phyloP scores from a whole-genome alignment of 768 basidiomycete genomes.

The Kwoniella europaea region DNA sequence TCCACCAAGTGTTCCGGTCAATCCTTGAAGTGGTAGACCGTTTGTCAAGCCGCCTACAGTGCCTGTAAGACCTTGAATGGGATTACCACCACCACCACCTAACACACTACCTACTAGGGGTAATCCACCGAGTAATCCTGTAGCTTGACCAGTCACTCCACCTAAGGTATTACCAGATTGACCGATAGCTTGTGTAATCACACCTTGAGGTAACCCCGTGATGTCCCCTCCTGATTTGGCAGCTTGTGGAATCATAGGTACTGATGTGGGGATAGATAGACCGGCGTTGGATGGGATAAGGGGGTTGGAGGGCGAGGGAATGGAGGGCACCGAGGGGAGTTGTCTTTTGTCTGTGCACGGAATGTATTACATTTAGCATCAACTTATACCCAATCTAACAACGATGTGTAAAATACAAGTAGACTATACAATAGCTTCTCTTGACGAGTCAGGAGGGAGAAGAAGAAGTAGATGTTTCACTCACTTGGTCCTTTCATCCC shows the following conservation, averaged over 20 bases:
- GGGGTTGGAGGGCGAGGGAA: slow-evolving; percentile 14
- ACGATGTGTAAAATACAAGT: no score
- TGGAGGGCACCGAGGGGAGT: slow-evolving; percentile 5
- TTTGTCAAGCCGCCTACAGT: slow-evolving; percentile 6
- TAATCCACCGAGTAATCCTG: background rate
- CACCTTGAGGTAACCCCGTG: background rate
- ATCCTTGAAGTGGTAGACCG: slow-evolving; percentile 14
- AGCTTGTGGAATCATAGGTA: slow-evolving; percentile 19
- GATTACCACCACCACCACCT: slow-evolving; percentile 7
- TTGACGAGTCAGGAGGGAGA: background rate
- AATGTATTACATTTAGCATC: no score
- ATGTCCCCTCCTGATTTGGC: slow-evolving; percentile 11
- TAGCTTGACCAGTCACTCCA: background rate
- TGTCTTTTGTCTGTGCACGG: slow-evolving; percentile 3
- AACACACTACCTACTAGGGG: background rate
- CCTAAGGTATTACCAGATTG: background rate
- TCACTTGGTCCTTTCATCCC: slow-evolving; percentile 9
- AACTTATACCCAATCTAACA: no score
- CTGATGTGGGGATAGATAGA: slow-evolving; percentile 9
- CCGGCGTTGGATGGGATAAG: slow-evolving; percentile 1
- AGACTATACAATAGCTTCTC: no score
- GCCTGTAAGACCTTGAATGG: slow-evolving; percentile 12
- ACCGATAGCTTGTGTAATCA: background rate
- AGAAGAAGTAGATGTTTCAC: background rate
- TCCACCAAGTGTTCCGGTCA: slow-evolving; percentile 15